Evolutionary conservation across 371 early-diverging fungal genomes (phyloP).

Genomic region (Apophysomyces sp.): DNA sequence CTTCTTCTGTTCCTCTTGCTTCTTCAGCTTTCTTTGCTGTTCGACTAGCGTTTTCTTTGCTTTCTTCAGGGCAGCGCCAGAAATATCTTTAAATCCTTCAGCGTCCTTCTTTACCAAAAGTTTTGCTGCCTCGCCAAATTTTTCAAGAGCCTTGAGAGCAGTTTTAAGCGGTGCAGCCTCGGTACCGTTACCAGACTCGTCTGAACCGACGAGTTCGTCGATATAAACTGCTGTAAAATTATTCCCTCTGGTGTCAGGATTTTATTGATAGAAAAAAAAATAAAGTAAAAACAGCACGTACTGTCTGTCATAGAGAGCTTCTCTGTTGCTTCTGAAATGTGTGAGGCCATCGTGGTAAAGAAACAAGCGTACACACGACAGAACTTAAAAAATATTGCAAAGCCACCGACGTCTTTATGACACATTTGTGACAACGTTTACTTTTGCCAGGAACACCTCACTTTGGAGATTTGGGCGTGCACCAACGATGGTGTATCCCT

Average conservation of each 20-base stretch:
- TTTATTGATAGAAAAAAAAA: neutral
- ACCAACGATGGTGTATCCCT: too few relatives aligned
- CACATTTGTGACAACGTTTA: neutral
- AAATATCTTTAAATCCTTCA: constrained; percentile 73
- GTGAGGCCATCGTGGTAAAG: constrained; percentile 20
- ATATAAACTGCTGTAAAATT: constrained; percentile 47
- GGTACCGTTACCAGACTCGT: constrained; percentile 68
- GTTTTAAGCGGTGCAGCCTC: constrained; percentile 69
- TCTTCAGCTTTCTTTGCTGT: constrained; percentile 69
- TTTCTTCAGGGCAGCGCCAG: constrained; percentile 92
- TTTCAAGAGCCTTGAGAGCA: constrained; percentile 64
- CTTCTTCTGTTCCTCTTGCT: constrained; percentile 65
- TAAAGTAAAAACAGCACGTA: constrained; percentile 4
- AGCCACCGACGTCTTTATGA: constrained; percentile 6
- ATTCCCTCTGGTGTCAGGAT: neutral
- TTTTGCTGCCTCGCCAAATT: constrained; percentile 50
- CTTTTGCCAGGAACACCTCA: too few relatives aligned
- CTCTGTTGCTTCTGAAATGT: constrained; percentile 23
- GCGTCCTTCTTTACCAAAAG: constrained; percentile 71
- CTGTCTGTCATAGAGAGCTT: constrained; percentile 29
- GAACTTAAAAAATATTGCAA: neutral
- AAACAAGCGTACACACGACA: neutral
- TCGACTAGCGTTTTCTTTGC: constrained; percentile 79
- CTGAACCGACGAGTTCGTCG: constrained; percentile 74
- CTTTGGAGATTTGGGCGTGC: too few relatives aligned